Conservation (phyloP, 1,139 yeast species). For the Protomyces pachydermus region DNA sequence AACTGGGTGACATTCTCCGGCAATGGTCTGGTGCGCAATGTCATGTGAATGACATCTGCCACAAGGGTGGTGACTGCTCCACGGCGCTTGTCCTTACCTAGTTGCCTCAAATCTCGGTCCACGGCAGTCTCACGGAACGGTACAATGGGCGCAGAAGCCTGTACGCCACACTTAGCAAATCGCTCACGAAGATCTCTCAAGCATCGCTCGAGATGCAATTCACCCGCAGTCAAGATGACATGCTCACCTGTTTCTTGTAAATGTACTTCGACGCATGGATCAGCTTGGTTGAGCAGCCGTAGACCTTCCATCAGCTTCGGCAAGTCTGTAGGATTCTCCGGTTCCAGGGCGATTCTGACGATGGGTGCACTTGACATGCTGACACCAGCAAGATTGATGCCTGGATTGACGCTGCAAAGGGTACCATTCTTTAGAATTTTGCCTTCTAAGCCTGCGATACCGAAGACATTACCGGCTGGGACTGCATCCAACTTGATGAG, state of each 20-base stretch:
- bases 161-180: slow-evolving; percentile 86
- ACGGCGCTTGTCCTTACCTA: slow-evolving; percentile 42
- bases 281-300: slow-evolving; percentile 73
- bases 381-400: slow-evolving; percentile 70
- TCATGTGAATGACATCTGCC: slow-evolving; percentile 41
- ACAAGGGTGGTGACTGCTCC: slow-evolving; percentile 41
- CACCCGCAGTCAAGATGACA: slow-evolving; percentile 92
- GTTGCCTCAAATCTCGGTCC: slow-evolving; percentile 40
- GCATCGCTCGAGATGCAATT: slow-evolving; percentile 85
- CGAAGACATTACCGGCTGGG: slow-evolving; percentile 94
- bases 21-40: slow-evolving; percentile 53
- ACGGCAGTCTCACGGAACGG: slow-evolving; percentile 88
- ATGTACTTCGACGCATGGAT: slow-evolving; percentile 85
- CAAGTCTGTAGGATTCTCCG: slow-evolving; percentile 77
- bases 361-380: slow-evolving; percentile 72
- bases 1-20: slow-evolving; percentile 51
- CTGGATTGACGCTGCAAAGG: slow-evolving; percentile 47
- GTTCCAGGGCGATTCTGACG: slow-evolving; percentile 90
- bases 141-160: slow-evolving; percentile 85
- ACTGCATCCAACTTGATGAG: slow-evolving; percentile 69
- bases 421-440: slow-evolving; percentile 84
- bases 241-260: slow-evolving; percentile 87
- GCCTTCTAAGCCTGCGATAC: slow-evolving; percentile 85
- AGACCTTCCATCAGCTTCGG: slow-evolving; percentile 73
- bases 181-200: slow-evolving; percentile 81